Evolutionary conservation across 495 filamentous ascomycete genomes (phyloP), one percentile per base, ranked within the genome.

Genomic region (Xylaria telfairii): DNA sequence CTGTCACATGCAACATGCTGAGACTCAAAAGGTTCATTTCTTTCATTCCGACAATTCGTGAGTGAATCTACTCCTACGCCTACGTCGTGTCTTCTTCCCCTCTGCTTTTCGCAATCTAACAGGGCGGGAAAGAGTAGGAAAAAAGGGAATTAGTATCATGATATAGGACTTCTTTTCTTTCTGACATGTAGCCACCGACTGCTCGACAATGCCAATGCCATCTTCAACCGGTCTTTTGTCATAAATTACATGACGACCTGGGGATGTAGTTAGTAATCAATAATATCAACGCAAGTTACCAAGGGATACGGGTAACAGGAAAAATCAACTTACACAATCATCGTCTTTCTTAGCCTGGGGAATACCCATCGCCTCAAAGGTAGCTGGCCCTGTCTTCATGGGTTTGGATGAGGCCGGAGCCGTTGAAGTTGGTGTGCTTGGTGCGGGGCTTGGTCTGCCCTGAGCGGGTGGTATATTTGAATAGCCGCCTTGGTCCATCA

Each of bases 291-390:
- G 32, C 51, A 5, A 57, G 26, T 30, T 42, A 9, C 6, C 3
- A 12, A 5, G 32, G 8, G 51, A 42, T 3, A 42, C 8, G 39
- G 37, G 7, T 44, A 17, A 39, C n/a, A n/a, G 8, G 41, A 9
- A 12, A 49, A 30, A 17, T 28, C 47, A 30, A 87, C 95, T 89
- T 91, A 97, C 96, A 81, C 96, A 99, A 80, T 98, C 95, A 71
- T 87, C 87, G 42, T 97, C 92, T 70, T 91, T 87, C 78, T 93
- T 92, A 37, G 85, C 90, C 73, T 87, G 85, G 17, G 93, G 92
- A 72, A 99, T 93, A 65, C 95, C 95, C 96, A 99, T 99, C 77
- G 95, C 94, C 76, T 98, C 95, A 78, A 99, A 99, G 3, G 96
- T 99, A 79, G 96, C 93, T 4, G 96, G 96, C 12, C 96, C 96